phyloP scores from a whole-genome alignment of 2,329 filamentous ascomycete species.

The Colletotrichum lini region DNA sequence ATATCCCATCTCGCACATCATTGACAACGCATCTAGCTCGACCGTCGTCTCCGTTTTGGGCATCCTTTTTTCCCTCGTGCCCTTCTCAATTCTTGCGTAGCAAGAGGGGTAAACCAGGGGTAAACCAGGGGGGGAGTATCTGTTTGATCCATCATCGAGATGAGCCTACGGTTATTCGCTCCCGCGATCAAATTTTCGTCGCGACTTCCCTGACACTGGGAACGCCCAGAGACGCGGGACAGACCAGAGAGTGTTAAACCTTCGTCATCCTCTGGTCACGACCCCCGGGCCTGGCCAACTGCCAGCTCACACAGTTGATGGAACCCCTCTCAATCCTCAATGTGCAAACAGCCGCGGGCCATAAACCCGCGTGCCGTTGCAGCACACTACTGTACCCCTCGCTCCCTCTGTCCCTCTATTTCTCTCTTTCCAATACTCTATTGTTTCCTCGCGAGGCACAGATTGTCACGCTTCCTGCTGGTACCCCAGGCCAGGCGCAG shows the following conservation, averaged over 20 bases:
- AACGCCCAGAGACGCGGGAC: not conserved
- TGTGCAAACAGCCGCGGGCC: slow-evolving; percentile 35
- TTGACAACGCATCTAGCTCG: slow-evolving; percentile 42
- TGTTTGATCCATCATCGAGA: slow-evolving; percentile 34
- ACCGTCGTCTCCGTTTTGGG: slow-evolving; percentile 28
- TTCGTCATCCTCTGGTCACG: slow-evolving; percentile 22
- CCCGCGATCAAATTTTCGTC: slow-evolving; percentile 15
- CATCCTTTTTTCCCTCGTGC: slow-evolving; percentile 16
- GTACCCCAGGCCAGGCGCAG: not conserved
- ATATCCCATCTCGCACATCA: slow-evolving; percentile 42
- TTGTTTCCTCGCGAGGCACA: slow-evolving; percentile 19
- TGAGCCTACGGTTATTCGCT: slow-evolving; percentile 32
- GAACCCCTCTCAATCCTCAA: slow-evolving; percentile 6
- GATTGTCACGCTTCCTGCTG: slow-evolving; percentile 27
- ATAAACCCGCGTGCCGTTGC: slow-evolving; percentile 31
- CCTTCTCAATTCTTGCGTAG: not conserved
- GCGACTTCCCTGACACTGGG: slow-evolving; percentile 14
- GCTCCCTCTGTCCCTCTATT: not conserved
- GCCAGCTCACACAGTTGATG: slow-evolving; percentile 36
- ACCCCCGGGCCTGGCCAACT: slow-evolving; percentile 23
- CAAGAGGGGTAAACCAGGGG: not conserved
- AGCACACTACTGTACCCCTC: slow-evolving; percentile 28
- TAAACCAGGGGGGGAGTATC: not conserved
- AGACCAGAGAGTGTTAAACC: not conserved
- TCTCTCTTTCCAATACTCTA: slow-evolving; percentile 6